A percentile compares a stretch with the other conserved stretches of the same genome.
Conservation (phyloP, 2,329 filamentous ascomycete genomes). For the Monosporascus cannonballus region DNA sequence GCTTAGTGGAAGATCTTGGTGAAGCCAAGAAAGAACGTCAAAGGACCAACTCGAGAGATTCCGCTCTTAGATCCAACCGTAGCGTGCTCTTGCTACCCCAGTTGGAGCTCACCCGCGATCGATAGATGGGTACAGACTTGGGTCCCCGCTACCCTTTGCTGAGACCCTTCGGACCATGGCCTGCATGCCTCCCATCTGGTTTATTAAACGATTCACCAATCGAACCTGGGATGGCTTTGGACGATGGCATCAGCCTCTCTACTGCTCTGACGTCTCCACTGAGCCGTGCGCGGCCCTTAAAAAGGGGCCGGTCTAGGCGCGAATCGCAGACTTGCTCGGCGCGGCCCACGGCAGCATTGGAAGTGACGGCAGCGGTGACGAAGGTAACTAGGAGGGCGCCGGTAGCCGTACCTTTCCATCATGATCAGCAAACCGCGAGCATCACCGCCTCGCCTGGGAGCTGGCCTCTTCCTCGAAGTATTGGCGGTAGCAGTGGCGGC, state of each 20-base stretch:
- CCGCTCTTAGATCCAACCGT: too few species aligned
- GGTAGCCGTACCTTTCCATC: neutral
- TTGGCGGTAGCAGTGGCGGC: neutral
- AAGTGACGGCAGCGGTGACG: neutral
- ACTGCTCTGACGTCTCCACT: neutral
- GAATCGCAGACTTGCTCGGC: neutral
- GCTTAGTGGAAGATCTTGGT: neutral
- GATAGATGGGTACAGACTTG: neutral
- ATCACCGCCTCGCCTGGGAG: neutral
- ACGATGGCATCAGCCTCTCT: neutral
- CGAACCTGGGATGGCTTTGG: neutral
- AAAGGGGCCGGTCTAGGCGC: neutral
- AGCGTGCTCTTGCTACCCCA: too few species aligned
- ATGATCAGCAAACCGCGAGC: neutral
- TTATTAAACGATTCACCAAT: too few species aligned
- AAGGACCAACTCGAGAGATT: too few species aligned
- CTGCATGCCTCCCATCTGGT: neutral
- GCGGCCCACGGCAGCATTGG: neutral
- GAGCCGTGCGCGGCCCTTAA: neutral
- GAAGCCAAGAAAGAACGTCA: neutral
- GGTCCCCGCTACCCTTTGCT: neutral
- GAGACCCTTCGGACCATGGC: neutral
- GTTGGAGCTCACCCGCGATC: neutral
- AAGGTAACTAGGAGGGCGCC: neutral
- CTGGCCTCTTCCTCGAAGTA: neutral